phyloP scores from a whole-genome alignment of 345 rosid species.

The Psidium friedrichsthalianum region DNA sequence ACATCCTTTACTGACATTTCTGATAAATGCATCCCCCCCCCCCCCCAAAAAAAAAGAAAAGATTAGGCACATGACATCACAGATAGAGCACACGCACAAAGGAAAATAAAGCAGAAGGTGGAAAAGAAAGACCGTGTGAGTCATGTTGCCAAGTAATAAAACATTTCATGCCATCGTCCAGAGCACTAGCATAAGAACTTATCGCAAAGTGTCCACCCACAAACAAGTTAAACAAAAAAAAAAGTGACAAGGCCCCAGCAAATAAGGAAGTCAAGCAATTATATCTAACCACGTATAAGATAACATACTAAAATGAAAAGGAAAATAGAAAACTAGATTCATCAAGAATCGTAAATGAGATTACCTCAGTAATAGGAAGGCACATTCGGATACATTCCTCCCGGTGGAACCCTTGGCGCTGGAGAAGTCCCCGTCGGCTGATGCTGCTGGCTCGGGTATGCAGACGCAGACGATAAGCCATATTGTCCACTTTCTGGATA shows the following conservation, averaged over 20 bases:
- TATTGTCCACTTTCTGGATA: constrained; percentile 55
- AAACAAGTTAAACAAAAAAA: background rate
- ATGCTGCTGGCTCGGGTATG: constrained; percentile 44
- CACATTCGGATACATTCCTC: constrained; percentile 54
- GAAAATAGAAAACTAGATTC: background rate
- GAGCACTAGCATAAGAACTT: background rate
- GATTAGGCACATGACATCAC: background rate
- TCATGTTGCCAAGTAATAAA: background rate
- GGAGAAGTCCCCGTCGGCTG: constrained; percentile 52
- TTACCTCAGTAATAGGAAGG: constrained; percentile 64
- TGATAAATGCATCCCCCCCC: background rate
- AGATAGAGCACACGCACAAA: background rate
- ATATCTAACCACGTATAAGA: background rate
- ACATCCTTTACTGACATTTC: background rate
- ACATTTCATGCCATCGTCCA: background rate
- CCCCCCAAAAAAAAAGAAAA: background rate
- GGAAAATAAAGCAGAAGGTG: background rate
- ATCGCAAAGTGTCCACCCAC: background rate
- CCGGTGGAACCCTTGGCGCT: constrained; percentile 53
- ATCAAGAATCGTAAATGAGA: background rate
- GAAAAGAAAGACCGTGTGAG: background rate
- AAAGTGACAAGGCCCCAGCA: background rate
- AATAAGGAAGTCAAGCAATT: background rate
- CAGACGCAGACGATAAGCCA: constrained; percentile 29
- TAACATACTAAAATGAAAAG: background rate